Conservation (phyloP, 257 asterid genomes). For the Linderniella brevidens region DNA sequence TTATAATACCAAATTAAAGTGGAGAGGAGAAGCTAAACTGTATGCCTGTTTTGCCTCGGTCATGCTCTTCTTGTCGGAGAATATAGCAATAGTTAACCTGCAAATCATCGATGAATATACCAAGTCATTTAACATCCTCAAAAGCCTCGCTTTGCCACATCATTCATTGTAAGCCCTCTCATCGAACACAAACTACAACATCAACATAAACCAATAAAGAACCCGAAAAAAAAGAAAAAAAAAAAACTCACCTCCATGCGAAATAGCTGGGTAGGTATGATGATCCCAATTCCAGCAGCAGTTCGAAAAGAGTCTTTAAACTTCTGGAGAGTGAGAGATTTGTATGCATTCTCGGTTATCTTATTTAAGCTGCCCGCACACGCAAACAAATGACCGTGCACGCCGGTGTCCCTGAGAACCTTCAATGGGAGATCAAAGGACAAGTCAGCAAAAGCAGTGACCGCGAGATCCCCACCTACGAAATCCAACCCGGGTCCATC, state of each 20-base stretch:
- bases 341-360: constrained; percentile 48
- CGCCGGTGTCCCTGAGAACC: constrained; percentile 70
- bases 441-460: constrained; percentile 76
- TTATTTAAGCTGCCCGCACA: constrained; percentile 80
- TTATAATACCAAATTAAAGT: constrained; percentile 20
- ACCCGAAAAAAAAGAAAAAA: constrained; percentile 4
- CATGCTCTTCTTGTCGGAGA: constrained; percentile 57
- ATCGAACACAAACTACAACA: neutral
- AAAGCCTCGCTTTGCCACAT: neutral
- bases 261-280: constrained; percentile 73
- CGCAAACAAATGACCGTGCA: constrained; percentile 82
- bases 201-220: neutral
- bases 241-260: constrained; percentile 74
- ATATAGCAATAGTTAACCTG: constrained; percentile 80
- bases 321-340: constrained; percentile 32
- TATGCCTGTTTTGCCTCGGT: constrained; percentile 73
- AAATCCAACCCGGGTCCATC: constrained; percentile 40
- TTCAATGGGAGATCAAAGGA: constrained; percentile 85
- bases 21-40: constrained; percentile 88
- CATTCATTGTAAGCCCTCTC: neutral
- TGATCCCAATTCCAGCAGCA: constrained; percentile 61
- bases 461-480: constrained; percentile 90
- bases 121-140: constrained; percentile 10
- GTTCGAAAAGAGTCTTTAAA: constrained; percentile 64
- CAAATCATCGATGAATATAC: constrained; percentile 10